phyloP scores from a whole-genome alignment of 2,329 filamentous ascomycete species.

The Coccinonectria pachysandricola region DNA sequence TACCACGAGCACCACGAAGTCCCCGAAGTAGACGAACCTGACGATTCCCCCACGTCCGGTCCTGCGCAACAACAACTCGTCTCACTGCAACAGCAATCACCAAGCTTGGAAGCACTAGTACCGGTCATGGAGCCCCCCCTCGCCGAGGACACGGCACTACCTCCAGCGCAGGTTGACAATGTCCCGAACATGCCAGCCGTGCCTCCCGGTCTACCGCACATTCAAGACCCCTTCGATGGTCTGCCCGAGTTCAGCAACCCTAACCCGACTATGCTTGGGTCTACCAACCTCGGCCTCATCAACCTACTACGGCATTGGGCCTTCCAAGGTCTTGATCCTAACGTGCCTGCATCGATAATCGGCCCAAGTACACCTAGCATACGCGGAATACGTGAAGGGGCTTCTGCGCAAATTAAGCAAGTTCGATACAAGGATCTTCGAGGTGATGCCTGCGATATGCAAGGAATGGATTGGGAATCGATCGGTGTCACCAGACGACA shows the following conservation, averaged over 20 bases:
- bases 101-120: too few species aligned
- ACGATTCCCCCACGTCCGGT: too few species aligned
- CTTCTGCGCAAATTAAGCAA: slow-evolving; percentile 9
- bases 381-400: slow-evolving; percentile 24
- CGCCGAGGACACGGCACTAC: too few species aligned
- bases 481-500: slow-evolving; percentile 39
- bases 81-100: too few species aligned
- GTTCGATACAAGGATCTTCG: slow-evolving; percentile 36
- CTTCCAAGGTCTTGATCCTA: slow-evolving; percentile 16
- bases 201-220: slow-evolving; percentile 1
- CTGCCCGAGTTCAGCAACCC: slow-evolving; percentile 21
- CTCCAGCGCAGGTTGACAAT: too few species aligned
- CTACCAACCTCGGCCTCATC: slow-evolving; percentile 38
- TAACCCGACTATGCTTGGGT: slow-evolving; percentile 30
- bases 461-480: slow-evolving; percentile 47
- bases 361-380: slow-evolving; percentile 17
- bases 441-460: slow-evolving; percentile 48
- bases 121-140: too few species aligned
- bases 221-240: slow-evolving; percentile 3
- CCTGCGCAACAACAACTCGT: too few species aligned
- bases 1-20: too few species aligned
- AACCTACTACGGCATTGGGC: slow-evolving; percentile 44
- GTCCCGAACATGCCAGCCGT: slow-evolving; percentile 1
- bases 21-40: too few species aligned
- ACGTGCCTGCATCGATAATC: slow-evolving; percentile 9